phyloP scores from a whole-genome alignment of 768 basidiomycete species.

The Mycena galopus region DNA sequence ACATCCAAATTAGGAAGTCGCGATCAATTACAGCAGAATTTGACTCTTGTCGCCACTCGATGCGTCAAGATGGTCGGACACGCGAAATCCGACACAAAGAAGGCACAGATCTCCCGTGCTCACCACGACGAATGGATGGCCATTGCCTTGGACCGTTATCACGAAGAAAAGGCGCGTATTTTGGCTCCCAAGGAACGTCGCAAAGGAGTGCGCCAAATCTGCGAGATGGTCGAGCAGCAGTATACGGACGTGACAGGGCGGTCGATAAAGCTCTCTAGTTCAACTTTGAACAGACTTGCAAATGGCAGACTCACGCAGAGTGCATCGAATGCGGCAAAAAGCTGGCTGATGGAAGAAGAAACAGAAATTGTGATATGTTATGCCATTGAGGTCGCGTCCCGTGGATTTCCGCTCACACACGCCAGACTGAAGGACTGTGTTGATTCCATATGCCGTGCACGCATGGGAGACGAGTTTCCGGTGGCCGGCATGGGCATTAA shows the following conservation, averaged over 20 bases:
- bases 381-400: conserved; percentile 37
- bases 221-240: conserved; percentile 1
- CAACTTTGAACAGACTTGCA: not conserved
- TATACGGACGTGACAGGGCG: not conserved
- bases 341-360: conserved; percentile 29
- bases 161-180: conserved; percentile 9
- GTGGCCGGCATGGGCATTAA: too few relatives aligned
- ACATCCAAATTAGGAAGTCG: too few relatives aligned
- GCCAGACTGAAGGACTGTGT: conserved; percentile 39
- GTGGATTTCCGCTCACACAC: conserved; percentile 47
- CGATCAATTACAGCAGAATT: too few relatives aligned
- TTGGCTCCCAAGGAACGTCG: conserved; percentile 17
- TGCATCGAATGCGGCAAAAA: conserved; percentile 3
- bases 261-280: not conserved
- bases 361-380: conserved; percentile 37
- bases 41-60: too few relatives aligned
- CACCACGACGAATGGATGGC: not conserved
- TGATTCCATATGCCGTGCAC: too few relatives aligned
- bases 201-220: too few relatives aligned
- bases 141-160: not conserved
- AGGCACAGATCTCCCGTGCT: not conserved
- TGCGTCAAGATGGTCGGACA: conserved; percentile 22
- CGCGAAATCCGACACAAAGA: conserved; percentile 20
- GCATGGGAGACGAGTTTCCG: too few relatives aligned
- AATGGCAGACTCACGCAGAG: not conserved